A percentile compares a stretch with the other conserved stretches of the same genome.
These are phyloP conservation scores for Flaveria floridana DNA, from an alignment of 140 eudicot species.

Conservation along the genomic window DNA sequence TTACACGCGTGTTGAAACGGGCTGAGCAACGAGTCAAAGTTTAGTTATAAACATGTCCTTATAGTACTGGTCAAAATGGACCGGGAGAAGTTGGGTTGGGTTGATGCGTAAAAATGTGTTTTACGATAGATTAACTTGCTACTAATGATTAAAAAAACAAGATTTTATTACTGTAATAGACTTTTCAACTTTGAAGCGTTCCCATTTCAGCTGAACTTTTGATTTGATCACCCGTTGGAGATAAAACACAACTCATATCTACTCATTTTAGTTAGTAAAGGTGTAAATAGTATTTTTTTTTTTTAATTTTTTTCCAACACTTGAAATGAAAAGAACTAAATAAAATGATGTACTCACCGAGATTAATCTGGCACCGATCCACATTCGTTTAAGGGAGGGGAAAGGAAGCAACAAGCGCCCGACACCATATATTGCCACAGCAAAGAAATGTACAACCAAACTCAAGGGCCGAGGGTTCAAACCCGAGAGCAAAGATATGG, in stretches of 20 bases:
- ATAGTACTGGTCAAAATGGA: not conserved
- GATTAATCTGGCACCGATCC: constrained; percentile 60
- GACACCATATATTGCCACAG: constrained; percentile 62
- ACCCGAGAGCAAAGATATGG: constrained; percentile 56
- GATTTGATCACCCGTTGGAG: not conserved
- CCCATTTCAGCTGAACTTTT: too few relatives aligned
- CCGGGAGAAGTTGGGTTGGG: not conserved
- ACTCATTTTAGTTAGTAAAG: not conserved
- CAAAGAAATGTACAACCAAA: constrained; percentile 62
- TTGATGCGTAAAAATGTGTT: not conserved
- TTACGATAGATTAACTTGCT: not conserved
- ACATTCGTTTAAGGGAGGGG: constrained; percentile 54
- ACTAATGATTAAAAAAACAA: not conserved
- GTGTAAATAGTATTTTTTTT: too few relatives aligned
- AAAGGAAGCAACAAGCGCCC: constrained; percentile 59
- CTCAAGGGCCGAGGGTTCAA: constrained; percentile 56
- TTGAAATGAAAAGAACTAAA: not conserved
- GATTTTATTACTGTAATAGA: not conserved
- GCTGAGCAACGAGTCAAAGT: not conserved
- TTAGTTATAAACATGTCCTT: not conserved
- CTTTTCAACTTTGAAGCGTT: not conserved
- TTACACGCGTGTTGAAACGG: not conserved
- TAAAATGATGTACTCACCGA: constrained; percentile 32
- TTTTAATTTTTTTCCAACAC: not conserved
- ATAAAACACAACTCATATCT: not conserved